A percentile compares a stretch with the other conserved stretches of the same genome.
phyloP scores from a whole-genome alignment of 306 rosid species.

The Cucumis sativus region Cucumber_9930_V3 NC_026658.2:3508501-3509000 shows the following conservation, averaged over 20 bases:
- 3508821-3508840: conserved; percentile 44
- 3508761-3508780: conserved; percentile 40
- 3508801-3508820: conserved; percentile 40
- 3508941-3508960: conserved; percentile 24
- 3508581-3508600: conserved; percentile 66
- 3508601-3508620: conserved; percentile 99
- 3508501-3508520: conserved; percentile 52
- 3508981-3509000: conserved; percentile 29
- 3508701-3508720: conserved; percentile 25
- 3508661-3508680: conserved; percentile 51
- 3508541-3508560: conserved; percentile 46
- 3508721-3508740: conserved; percentile 24
- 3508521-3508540: conserved; percentile 58
- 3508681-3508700: conserved; percentile 58
- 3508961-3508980: conserved; percentile 24
- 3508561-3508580: conserved; percentile 58
- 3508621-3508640: conserved; percentile 92
- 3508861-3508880: conserved; percentile 23
- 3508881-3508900: background rate
- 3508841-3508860: conserved; percentile 29
- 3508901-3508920: conserved; percentile 19
- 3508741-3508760: conserved; percentile 44
- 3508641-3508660: conserved; percentile 47
- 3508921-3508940: conserved; percentile 14
- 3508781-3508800: conserved; percentile 21